These are phyloP conservation scores for Sphagnum tenellum DNA, from an alignment of 225 moss, liverwort and hornwort genomes.

Conservation along the genomic window DNA sequence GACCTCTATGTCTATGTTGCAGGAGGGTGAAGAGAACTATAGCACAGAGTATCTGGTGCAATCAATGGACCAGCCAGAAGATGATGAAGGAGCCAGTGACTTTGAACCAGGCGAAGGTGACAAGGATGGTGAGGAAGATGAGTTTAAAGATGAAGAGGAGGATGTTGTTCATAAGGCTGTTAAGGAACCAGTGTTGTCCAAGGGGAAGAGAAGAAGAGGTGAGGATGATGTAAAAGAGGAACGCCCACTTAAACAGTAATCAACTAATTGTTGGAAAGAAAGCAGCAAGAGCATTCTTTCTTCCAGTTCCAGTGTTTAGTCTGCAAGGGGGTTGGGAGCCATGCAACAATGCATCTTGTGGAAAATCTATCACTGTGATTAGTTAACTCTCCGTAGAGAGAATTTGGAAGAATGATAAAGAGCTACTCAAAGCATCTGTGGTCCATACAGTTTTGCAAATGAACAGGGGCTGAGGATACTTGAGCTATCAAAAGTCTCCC, in stretches of 20 bases:
- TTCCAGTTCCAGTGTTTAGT: too few species aligned
- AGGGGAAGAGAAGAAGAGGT: conserved; percentile 59
- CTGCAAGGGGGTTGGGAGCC: too few species aligned
- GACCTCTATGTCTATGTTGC: too few species aligned
- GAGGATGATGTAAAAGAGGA: conserved; percentile 53
- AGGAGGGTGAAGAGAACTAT: conserved; percentile 60
- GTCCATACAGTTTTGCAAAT: too few species aligned
- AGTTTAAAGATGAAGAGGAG: conserved; percentile 61
- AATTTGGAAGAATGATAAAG: too few species aligned
- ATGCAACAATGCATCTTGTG: too few species aligned
- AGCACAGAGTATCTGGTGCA: conserved; percentile 73
- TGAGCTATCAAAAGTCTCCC: too few species aligned
- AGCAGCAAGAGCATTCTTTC: neutral
- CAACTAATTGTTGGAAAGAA: too few species aligned
- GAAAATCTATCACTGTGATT: too few species aligned
- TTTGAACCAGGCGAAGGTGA: conserved; percentile 68
- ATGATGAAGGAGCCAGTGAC: conserved; percentile 79
- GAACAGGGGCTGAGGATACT: too few species aligned
- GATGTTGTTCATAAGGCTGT: conserved; percentile 30
- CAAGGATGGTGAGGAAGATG: conserved; percentile 57
- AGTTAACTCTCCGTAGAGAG: too few species aligned
- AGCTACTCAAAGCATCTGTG: too few species aligned
- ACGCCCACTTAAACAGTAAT: conserved; percentile 56
- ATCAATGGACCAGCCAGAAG: conserved; percentile 60
- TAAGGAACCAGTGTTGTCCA: conserved; percentile 29